These are phyloP conservation scores for Kockovaella imperatae DNA, from an alignment of 768 basidiomycete species.

Conservation along the genomic window DNA sequence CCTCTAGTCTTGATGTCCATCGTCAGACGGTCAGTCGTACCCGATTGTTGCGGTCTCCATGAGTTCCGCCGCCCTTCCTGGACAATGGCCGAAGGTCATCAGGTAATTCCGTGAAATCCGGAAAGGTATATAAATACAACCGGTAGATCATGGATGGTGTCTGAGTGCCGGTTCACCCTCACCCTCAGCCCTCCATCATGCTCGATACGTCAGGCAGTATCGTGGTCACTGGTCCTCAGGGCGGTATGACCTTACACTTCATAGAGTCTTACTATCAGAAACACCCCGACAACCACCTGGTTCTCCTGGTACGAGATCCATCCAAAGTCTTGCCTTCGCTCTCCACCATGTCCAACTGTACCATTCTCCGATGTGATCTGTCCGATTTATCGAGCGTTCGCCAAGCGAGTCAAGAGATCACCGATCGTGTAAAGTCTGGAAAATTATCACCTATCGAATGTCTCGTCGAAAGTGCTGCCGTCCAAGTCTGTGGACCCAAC, in stretches of 20 bases:
- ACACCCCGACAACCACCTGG: slow-evolving; percentile 4
- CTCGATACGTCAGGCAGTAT: slow-evolving; percentile 1
- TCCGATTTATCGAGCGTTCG: not conserved
- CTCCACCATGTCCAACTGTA: not conserved
- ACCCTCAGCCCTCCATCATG: not conserved
- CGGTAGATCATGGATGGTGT: too few relatives aligned
- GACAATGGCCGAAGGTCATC: too few relatives aligned
- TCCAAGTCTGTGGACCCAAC: not conserved
- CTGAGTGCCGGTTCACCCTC: not conserved
- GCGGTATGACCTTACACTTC: slow-evolving; percentile 1
- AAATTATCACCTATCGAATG: not conserved
- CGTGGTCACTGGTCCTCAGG: slow-evolving; percentile 3
- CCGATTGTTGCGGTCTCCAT: too few relatives aligned
- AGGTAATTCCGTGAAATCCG: too few relatives aligned
- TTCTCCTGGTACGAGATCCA: slow-evolving; percentile 5
- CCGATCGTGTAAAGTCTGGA: not conserved
- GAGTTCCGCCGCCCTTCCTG: too few relatives aligned
- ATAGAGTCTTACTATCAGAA: not conserved
- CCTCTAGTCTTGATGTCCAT: too few relatives aligned
- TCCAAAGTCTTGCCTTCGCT: not conserved
- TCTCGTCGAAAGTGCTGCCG: slow-evolving; percentile 2
- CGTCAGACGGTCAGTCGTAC: too few relatives aligned
- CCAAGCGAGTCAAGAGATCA: not conserved
- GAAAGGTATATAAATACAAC: too few relatives aligned
- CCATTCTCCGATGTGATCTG: not conserved